Conservation (phyloP, 176 grass and related monocot species). For the Triticum aestivum region DNA sequence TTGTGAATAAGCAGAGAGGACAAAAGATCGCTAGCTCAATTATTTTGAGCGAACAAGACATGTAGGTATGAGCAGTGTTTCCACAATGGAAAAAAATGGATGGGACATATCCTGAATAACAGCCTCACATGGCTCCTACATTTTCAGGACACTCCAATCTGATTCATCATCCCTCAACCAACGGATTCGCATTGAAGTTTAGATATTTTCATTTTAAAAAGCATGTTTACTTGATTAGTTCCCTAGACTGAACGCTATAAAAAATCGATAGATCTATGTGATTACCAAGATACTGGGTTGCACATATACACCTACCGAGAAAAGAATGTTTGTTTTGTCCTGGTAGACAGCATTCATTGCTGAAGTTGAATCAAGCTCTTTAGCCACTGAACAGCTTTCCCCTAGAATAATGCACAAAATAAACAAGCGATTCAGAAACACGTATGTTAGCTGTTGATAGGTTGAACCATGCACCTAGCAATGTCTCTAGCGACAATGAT, state of each 20-base stretch:
- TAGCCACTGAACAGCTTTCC: conserved; percentile 97
- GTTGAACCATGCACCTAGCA: neutral
- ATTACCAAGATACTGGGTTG: neutral
- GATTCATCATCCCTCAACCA: neutral
- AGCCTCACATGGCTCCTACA: neutral
- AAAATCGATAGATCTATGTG: neutral
- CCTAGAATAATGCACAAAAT: conserved; percentile 54
- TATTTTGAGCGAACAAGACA: conserved; percentile 10
- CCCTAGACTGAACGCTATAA: neutral
- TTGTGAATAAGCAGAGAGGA: neutral
- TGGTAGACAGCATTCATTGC: conserved; percentile 96
- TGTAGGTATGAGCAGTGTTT: conserved; percentile 5
- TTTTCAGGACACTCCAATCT: conserved; percentile 1
- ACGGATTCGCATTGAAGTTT: neutral
- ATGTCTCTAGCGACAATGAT: neutral
- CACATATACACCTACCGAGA: conserved; percentile 65
- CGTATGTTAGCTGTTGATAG: conserved; percentile 10
- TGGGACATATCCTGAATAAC: neutral
- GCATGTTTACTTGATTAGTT: neutral
- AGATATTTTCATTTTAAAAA: neutral
- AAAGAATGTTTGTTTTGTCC: conserved; percentile 99
- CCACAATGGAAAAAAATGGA: neutral
- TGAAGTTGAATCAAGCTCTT: conserved; percentile 77
- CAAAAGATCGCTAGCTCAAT: neutral
- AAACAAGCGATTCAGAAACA: conserved; percentile 21